phyloP scores from a whole-genome alignment of 75 land plant species.

The Sequoiadendron giganteum region DNA sequence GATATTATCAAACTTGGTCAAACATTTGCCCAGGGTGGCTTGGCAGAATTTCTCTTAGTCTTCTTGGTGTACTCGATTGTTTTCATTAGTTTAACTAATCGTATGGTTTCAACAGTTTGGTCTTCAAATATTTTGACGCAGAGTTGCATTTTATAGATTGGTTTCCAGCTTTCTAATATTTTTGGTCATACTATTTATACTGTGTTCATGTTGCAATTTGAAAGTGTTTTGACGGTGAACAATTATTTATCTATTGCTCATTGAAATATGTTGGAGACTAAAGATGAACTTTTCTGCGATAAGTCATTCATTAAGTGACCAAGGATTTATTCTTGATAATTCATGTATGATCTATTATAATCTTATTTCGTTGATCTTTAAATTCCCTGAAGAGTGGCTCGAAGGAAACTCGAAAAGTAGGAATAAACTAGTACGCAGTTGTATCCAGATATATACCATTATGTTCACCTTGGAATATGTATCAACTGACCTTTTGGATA shows the following conservation, averaged over 20 bases:
- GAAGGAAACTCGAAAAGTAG: too few relatives aligned
- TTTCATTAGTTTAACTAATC: not conserved
- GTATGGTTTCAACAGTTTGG: not conserved
- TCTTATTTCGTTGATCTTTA: too few relatives aligned
- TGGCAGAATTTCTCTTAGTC: not conserved
- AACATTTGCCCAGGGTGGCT: not conserved
- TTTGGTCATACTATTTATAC: not conserved
- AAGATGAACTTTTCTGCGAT: not conserved
- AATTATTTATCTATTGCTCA: not conserved
- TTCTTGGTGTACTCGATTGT: not conserved
- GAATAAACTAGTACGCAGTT: too few relatives aligned
- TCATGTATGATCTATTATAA: too few relatives aligned
- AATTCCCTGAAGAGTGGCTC: too few relatives aligned
- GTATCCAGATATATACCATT: too few relatives aligned
- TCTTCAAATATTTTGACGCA: not conserved
- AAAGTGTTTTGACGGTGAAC: not conserved
- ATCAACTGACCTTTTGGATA: too few relatives aligned
- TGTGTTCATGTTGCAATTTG: not conserved
- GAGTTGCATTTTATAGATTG: not conserved
- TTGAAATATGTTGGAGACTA: not conserved
- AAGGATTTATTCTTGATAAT: not conserved
- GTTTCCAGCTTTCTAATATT: not conserved
- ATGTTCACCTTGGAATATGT: too few relatives aligned
- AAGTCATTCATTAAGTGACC: not conserved
- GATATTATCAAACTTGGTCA: not conserved